Conservation (phyloP, 1,284 basidiomycete species). For the Ganoderma lucidum region DNA sequence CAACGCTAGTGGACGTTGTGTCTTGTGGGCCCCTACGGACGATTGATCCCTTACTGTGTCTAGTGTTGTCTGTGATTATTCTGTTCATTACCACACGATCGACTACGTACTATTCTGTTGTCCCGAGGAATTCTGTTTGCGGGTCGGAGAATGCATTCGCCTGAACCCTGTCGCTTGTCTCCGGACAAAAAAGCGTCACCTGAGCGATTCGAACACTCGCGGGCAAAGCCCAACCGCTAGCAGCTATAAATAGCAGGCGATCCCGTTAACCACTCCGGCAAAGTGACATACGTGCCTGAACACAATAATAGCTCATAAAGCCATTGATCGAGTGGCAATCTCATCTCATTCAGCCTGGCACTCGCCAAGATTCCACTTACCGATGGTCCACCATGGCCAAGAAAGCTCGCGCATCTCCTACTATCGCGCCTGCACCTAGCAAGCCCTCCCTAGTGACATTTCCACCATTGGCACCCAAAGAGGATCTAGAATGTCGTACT, state of each 20-base stretch:
- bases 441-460: constrained; percentile 33
- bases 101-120: neutral
- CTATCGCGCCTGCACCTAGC: constrained; percentile 11
- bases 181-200: constrained; percentile 69
- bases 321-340: neutral
- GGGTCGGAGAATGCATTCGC: no score
- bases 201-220: constrained; percentile 90
- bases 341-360: no score
- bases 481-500: constrained; percentile 50
- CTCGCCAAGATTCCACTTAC: neutral
- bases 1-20: constrained; percentile 79
- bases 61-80: no score
- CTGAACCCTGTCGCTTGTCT: no score
- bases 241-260: constrained; percentile 75
- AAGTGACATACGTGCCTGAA: constrained; percentile 61
- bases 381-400: constrained; percentile 25
- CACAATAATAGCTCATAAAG: neutral
- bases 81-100: no score
- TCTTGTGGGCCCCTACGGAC: constrained; percentile 73
- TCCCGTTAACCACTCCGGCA: constrained; percentile 94
- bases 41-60: constrained; percentile 16
- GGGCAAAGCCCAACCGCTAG: constrained; percentile 59
- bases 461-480: constrained; percentile 50
- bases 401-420: constrained; percentile 20
- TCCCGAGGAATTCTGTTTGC: neutral